These are phyloP conservation scores for Microdochium nivale DNA, from an alignment of 2,329 filamentous ascomycete species.

Conservation along the genomic window DNA sequence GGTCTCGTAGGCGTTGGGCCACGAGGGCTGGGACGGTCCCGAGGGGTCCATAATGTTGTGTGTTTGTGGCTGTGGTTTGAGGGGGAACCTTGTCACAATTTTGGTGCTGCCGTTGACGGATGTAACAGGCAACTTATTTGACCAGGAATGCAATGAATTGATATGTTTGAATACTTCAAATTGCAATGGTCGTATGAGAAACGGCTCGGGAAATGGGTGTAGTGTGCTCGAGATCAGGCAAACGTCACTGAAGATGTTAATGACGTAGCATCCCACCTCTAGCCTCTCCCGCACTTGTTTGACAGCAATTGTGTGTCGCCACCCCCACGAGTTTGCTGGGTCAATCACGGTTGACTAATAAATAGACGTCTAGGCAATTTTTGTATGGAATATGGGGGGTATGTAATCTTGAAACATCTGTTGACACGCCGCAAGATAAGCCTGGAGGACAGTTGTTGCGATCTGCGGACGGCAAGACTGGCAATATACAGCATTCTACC, in stretches of 20 bases:
- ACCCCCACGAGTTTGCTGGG: too few relatives aligned
- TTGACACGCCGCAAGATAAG: too few relatives aligned
- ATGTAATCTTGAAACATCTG: too few relatives aligned
- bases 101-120: background rate
- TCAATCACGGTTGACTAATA: too few relatives aligned
- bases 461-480: too few relatives aligned
- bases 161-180: background rate
- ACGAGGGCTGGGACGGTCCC: constrained; percentile 15
- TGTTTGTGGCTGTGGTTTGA: background rate
- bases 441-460: too few relatives aligned
- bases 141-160: background rate
- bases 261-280: background rate
- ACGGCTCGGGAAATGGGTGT: too few relatives aligned
- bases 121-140: too few relatives aligned
- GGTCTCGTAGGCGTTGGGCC: constrained; percentile 13
- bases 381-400: too few relatives aligned
- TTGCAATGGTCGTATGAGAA: too few relatives aligned
- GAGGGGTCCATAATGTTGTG: constrained; percentile 15
- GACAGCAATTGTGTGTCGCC: background rate
- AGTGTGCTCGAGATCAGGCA: background rate
- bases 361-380: too few relatives aligned
- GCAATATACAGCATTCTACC: too few relatives aligned
- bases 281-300: background rate
- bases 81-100: background rate
- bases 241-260: background rate